Conservation (phyloP, 2,329 filamentous ascomycete species). For the Beauveria varroae region DNA sequence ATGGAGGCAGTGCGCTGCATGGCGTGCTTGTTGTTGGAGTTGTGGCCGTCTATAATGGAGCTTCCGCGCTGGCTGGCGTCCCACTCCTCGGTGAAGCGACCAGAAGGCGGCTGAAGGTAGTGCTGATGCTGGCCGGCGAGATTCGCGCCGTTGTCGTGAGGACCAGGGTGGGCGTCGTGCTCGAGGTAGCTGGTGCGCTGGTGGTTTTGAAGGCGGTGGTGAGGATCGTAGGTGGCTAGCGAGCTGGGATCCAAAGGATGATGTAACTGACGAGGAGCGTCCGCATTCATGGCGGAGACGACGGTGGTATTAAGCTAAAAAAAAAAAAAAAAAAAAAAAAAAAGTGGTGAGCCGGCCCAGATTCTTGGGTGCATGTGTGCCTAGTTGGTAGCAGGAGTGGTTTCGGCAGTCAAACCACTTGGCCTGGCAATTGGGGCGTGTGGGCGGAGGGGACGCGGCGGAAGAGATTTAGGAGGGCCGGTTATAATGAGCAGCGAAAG, state of each 20-base stretch:
- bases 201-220: slow-evolving; percentile 4
- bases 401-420: not conserved
- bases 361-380: not conserved
- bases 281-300: slow-evolving; percentile 7
- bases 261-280: slow-evolving; percentile 8
- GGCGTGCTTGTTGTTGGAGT: slow-evolving; percentile 16
- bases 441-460: not conserved
- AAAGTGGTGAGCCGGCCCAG: not conserved
- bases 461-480: not conserved
- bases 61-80: slow-evolving; percentile 60
- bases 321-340: not conserved
- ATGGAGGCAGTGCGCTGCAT: slow-evolving; percentile 58
- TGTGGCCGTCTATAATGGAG: slow-evolving; percentile 49
- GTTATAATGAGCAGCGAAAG: not conserved
- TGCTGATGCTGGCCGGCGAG: not conserved
- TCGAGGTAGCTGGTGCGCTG: slow-evolving; percentile 1
- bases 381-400: not conserved
- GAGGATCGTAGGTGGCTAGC: not conserved
- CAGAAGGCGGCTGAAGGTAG: slow-evolving; percentile 18
- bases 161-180: not conserved
- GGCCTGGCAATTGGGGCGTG: not conserved
- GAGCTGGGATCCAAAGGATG: not conserved
- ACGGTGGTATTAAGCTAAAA: slow-evolving; percentile 1
- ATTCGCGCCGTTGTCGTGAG: not conserved
- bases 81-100: slow-evolving; percentile 64